Evolutionary conservation across 1,284 basidiomycete genomes (phyloP), one percentile per base, ranked within the genome.

Genomic region (Fomes fomentarius): DNA sequence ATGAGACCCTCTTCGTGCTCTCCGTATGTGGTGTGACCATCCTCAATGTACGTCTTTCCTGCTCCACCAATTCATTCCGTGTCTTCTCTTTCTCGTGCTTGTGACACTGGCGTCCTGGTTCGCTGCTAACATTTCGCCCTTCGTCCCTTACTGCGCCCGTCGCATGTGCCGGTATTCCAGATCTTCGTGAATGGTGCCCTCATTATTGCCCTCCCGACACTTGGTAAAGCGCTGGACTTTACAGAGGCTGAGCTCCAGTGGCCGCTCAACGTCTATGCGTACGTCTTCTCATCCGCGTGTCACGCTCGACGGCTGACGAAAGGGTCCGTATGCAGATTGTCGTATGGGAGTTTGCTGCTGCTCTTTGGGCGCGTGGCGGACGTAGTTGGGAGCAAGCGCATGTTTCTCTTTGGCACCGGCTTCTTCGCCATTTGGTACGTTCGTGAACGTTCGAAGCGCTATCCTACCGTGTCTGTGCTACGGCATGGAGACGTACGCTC

Each of bases 221-320:
- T 79, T 24, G 75, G 74, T 19, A 67, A 64, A 47, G 71, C 73
- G 38, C 56, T 77, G 12, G 55, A 68, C 33, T 71, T 76, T 57
- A 63, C 56, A 40, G 66, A 74, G 49, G 60, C 69, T 14, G 66
- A 74, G 41, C 62, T 78, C 6, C 72, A 75, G 54, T 79, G 77
- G 77, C 75, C 76, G 0, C 50, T 78, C 1, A 72, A 74, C 43
- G 71, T 77, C 26, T 75, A 74, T 54, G 60, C 71, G 69, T 75
- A 63, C 43, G 70, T 73, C 3, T 24, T 17, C 22, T 12, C 33
- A 31, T 17, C 38, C 38, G 28, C 24, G 17, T 8, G 21, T 33
- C 21, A 41, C 35, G 45, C 15, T 7, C 35, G 17, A 19, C 11
- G 33, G 39, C 25, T 30, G 24, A 37, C 38, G 17, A 10, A 19